Percentiles rank a stretch among this genome's conserved stretches.
phyloP scores from a whole-genome alignment of 2,329 filamentous ascomycete species.

The Phaeoacremonium minimum region DNA sequence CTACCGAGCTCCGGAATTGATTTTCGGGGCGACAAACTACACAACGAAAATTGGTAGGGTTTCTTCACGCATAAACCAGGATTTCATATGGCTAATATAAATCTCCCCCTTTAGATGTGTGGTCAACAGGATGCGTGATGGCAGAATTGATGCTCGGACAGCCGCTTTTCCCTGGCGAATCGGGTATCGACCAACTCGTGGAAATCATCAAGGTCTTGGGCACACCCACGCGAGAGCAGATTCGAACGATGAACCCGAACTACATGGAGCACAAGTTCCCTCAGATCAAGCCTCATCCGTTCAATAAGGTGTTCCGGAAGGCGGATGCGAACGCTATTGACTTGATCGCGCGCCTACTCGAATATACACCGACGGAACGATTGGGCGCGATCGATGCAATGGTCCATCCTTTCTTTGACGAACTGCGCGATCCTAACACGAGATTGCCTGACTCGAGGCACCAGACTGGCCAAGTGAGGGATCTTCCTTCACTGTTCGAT shows the following conservation, averaged over 20 bases:
- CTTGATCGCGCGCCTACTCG: slow-evolving; percentile 85
- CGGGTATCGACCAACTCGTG: slow-evolving; percentile 95
- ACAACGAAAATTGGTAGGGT: slow-evolving; percentile 96
- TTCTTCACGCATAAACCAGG: too few relatives aligned
- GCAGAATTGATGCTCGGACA: slow-evolving; percentile 98
- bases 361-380: slow-evolving; percentile 96
- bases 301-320: slow-evolving; percentile 98
- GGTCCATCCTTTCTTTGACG: slow-evolving; percentile 98
- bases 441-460: slow-evolving; percentile 93
- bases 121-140: slow-evolving; percentile 99
- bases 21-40: slow-evolving; percentile 98
- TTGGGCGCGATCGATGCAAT: slow-evolving; percentile 92
- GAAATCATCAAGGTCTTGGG: slow-evolving; percentile 99
- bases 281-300: slow-evolving; percentile 98
- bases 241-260: slow-evolving; percentile 99
- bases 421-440: slow-evolving; percentile 86
- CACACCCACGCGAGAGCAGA: slow-evolving; percentile 94
- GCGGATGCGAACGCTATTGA: slow-evolving; percentile 91
- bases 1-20: slow-evolving; percentile 95
- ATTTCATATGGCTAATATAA: too few relatives aligned
- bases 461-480: slow-evolving; percentile 71
- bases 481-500: slow-evolving; percentile 85
- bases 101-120: slow-evolving; percentile 74
- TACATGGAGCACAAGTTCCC: slow-evolving; percentile 99
- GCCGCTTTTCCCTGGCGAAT: slow-evolving; percentile 95